phyloP scores from a whole-genome alignment of 2,329 filamentous ascomycete species.

The Dendryphion nanum region DNA sequence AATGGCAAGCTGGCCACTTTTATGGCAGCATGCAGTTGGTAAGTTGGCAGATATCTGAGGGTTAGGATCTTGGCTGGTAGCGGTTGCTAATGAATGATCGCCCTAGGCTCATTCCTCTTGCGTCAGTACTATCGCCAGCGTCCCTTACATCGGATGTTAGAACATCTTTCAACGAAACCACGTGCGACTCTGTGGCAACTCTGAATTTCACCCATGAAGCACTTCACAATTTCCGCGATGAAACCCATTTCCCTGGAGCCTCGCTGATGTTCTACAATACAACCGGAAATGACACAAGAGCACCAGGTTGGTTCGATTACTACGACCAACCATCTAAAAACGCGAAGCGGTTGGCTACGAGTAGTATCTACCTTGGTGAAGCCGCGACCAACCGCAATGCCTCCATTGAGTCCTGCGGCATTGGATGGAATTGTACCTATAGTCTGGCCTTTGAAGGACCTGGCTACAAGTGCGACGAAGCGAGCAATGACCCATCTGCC shows the following conservation, averaged over 20 bases:
- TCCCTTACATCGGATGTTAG: slow-evolving; percentile 33
- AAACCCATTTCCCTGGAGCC: slow-evolving; percentile 16
- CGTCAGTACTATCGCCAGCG: slow-evolving; percentile 37
- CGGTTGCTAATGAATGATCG: neutral
- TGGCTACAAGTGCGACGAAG: slow-evolving; percentile 37
- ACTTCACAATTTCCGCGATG: slow-evolving; percentile 29
- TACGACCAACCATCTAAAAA: slow-evolving; percentile 39
- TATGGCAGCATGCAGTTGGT: slow-evolving; percentile 37
- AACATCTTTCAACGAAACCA: slow-evolving; percentile 8
- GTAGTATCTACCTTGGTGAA: slow-evolving; percentile 32
- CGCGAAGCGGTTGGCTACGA: slow-evolving; percentile 28
- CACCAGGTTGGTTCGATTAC: slow-evolving; percentile 33
- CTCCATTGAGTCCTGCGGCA: slow-evolving; percentile 25
- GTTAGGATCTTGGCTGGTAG: too few species aligned
- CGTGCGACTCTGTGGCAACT: slow-evolving; percentile 21
- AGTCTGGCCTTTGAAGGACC: slow-evolving; percentile 32
- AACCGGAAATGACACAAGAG: slow-evolving; percentile 23
- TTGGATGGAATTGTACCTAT: slow-evolving; percentile 39
- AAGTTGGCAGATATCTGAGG: slow-evolving; percentile 6
- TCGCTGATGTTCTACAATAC: slow-evolving; percentile 36
- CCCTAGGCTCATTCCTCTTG: slow-evolving; percentile 35
- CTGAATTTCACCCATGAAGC: slow-evolving; percentile 34
- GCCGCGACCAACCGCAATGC: slow-evolving; percentile 24
- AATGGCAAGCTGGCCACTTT: slow-evolving; percentile 37
- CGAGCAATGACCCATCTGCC: slow-evolving; percentile 14